phyloP scores from a whole-genome alignment of 1,284 basidiomycete genomes.

The Malassezia caprae region DNA sequence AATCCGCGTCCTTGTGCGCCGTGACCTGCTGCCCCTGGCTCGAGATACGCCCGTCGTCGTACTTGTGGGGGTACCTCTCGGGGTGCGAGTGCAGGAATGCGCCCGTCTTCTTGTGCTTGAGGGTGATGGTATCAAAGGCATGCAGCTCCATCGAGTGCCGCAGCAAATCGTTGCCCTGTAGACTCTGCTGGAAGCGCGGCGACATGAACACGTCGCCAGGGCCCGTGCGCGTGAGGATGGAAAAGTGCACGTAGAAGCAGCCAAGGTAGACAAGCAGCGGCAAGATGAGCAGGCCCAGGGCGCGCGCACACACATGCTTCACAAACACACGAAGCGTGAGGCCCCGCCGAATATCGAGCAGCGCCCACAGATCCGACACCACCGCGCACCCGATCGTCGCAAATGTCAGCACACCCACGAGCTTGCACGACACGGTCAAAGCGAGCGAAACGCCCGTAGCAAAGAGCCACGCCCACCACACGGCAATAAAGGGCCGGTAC shows the following conservation, averaged over 20 bases:
- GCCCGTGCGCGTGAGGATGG: constrained; percentile 77
- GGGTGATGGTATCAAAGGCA: constrained; percentile 77
- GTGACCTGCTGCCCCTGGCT: constrained; percentile 97
- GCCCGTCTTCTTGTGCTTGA: constrained; percentile 85
- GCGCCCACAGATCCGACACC: constrained; percentile 82
- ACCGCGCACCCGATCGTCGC: constrained; percentile 81
- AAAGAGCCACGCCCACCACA: constrained; percentile 90
- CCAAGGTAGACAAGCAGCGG: constrained; percentile 83
- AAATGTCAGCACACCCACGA: constrained; percentile 91
- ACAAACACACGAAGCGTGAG: constrained; percentile 64
- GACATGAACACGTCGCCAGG: constrained; percentile 96
- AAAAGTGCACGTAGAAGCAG: constrained; percentile 94
- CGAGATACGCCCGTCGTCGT: constrained; percentile 90
- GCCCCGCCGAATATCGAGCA: constrained; percentile 76
- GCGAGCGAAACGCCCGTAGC: constrained; percentile 86
- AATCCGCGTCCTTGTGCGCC: constrained; percentile 83
- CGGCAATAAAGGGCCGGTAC: constrained; percentile 54
- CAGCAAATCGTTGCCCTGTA: constrained; percentile 81
- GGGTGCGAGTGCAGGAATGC: constrained; percentile 85
- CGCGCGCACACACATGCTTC: constrained; percentile 77
- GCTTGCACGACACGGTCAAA: constrained; percentile 92
- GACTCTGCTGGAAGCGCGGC: constrained; percentile 91
- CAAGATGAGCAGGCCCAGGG: constrained; percentile 72
- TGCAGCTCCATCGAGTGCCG: constrained; percentile 81
- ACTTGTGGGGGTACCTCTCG: constrained; percentile 80